Base-by-base conservation (phyloP, 1,284 basidiomycete genomes). In the Cryptococcus sp. region DNA sequence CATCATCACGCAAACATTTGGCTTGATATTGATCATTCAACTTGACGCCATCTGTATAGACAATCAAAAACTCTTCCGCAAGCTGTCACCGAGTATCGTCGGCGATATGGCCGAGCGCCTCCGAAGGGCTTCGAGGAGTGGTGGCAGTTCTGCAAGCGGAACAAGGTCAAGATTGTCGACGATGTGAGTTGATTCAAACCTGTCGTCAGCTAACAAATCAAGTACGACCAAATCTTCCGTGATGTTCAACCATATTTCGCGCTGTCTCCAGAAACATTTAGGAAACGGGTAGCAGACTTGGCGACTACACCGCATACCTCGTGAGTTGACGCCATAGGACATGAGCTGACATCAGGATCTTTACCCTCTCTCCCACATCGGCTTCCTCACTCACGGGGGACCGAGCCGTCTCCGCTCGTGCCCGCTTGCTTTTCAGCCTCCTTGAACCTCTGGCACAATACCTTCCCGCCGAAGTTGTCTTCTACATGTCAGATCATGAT, bases 101-200 rank as follows among this genome's bases (percentile, higher is more conserved):
- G 67, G n/a, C 55, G 80, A 26, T 79, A 81, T 58, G 63, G 66
- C 2, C 70, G 80, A 1, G 54, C 65, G 5, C 81, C 81, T 22
- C 81, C 81, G 0, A 76, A 70, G 53, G 81, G 81, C 0, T 82
- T 81, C 54, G 78, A 81, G 46, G 51, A 55, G n/a, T 78, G 78
- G 78, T 78, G 70, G 68, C 54, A 69, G 46, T 77, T 68, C 59
- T 72, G 69, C 52, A 66, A 67, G 62, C 50, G 71, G 20, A 67
- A 78, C 61, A 61, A 71, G 17, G 76, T 80, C 55, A 73, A 74
- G 67, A 78, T 80, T 34, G 70, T 78, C 23, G 79, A 80, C 55
- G 77, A 80, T 58, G 75, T 78, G 58, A 64, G 75, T 71, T 5
- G 2, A 38, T 45, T 16, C 4, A 1, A 23, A 15, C 40, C 25